Base-by-base conservation (phyloP, 805 yeast species). In the Schizosaccharomyces lindneri region DNA sequence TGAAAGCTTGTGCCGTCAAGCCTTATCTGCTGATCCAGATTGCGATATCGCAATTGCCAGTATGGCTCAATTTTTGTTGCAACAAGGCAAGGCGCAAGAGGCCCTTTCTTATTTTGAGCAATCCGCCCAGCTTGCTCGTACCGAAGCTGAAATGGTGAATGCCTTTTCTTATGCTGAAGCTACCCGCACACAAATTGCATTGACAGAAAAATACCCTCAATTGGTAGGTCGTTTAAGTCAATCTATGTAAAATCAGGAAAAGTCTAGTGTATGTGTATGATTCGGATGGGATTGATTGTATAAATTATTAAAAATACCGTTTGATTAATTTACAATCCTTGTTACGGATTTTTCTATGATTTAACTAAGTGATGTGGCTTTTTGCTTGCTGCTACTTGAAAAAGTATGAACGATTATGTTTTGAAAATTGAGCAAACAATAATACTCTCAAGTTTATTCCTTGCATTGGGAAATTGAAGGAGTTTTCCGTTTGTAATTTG, bases 161-260 rank as follows among this genome's bases (percentile, higher is more conserved):
- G 93, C 95, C 62, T 82, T 87, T 65, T 83, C 93, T 21, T 85
- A 86, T 68, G 89, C 90, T 64, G 96, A 87, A 74, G 96, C 97
- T 65, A 82, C 95, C 60, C 85, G 85, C 72, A 81, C 88, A 75
- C 98, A 93, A 77, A 74, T 82, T 69, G 81, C 83, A 69, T 80
- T 93, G 59, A 63, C 63, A 21, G 64, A 66, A 59, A 61, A 63
- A 15, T 67, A 66, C 55, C 69, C 69, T 5, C 59, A 63, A 55
- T 60, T 67, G 41, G 64, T 62, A 60, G 68, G 60, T 43, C 65
- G 65, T 55, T 59, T 66, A 24, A 36, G 43, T 27, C 24, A 21
- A 5, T n/a, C 39, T 36, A 31, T 41, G 60, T 36, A 41, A 55
- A 36, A 19, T n/a, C 11, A 24, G n/a, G 41, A 36, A 11, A 36